Base-by-base conservation (phyloP, 495 filamentous ascomycete genomes). In the Neurospora sp. region DNA sequence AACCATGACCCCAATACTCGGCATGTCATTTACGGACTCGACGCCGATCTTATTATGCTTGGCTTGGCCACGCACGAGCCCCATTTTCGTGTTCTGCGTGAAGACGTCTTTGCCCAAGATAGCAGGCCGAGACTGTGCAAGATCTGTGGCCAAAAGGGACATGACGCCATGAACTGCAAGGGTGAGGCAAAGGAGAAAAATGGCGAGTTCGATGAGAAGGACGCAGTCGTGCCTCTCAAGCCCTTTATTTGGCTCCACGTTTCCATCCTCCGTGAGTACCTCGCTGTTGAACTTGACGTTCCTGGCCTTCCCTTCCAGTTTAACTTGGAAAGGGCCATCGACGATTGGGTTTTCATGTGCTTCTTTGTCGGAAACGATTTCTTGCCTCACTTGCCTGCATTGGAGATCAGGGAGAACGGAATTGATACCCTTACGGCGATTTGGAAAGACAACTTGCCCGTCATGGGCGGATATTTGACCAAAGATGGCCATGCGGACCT, bases 281-380 rank as follows among this genome's bases (percentile, higher is more conserved):
- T 99, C 71, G 93, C 90, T 74, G 91, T 90, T 71, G 96, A 99
- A 81, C 89, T 99, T 72, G 86, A 92, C 76, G 89, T 97, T 38
- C 92, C 93, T 54, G 86, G 88, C 39, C 77, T 87, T n/a, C 93
- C 93, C 70, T 90, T 90, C 66, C 93, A 94, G 75, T 89, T 89
- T 76, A 93, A 99, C 81, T 85, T 98, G 38, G 96, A 99, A 80
- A 88, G 96, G 76, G 96, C 96, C n/a, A 86, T 99, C 71, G 96
- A 99, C 84, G 96, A 99, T 82, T 98, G 96, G 96, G 93, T 99
- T 19, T 99, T 99, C 82, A 97, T 99, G 95, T 99, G 96, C 85
- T 99, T 97, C 83, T 99, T 99, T 80, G 96, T 99, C 73, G 96
- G 96, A 76, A 99, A 99, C 81, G 96, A 99, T 85, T 99, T 99